phyloP scores from a whole-genome alignment of 2,329 filamentous ascomycete genomes.

The Trichoderma breve region DNA sequence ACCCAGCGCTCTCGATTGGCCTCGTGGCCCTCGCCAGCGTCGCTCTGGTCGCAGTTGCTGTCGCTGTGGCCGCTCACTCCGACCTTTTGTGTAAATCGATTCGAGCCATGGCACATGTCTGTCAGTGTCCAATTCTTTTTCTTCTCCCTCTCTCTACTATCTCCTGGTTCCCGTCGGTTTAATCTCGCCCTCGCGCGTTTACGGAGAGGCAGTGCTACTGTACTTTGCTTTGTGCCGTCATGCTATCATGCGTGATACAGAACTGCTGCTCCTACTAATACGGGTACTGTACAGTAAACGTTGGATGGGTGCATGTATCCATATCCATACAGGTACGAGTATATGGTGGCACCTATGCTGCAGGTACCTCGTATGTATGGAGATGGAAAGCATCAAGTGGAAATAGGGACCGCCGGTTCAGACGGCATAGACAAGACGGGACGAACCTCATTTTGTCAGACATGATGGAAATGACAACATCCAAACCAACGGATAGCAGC shows the following conservation, averaged over 20 bases:
- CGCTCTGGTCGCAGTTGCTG: conserved; percentile 15
- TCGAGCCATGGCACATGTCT: background rate
- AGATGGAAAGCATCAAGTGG: background rate
- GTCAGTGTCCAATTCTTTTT: background rate
- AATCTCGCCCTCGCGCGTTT: background rate
- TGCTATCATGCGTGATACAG: background rate
- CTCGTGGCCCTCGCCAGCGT: conserved; percentile 24
- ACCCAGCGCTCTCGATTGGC: conserved; percentile 34
- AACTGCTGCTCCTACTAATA: background rate
- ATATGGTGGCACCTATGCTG: background rate
- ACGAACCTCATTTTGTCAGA: background rate
- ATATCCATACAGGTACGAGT: background rate
- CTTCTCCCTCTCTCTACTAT: background rate
- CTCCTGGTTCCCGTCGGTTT: background rate
- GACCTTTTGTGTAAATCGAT: background rate
- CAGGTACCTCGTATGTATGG: background rate
- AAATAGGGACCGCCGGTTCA: background rate
- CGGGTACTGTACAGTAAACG: background rate
- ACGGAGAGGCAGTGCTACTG: background rate
- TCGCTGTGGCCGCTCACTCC: background rate
- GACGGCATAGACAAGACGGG: background rate
- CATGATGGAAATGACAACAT: background rate
- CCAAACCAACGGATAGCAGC: background rate
- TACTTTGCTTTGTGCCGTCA: background rate
- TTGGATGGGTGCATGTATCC: background rate